Base-by-base conservation (phyloP, 192 early-diverging fungal species). In the Coemansia sp. region DNA sequence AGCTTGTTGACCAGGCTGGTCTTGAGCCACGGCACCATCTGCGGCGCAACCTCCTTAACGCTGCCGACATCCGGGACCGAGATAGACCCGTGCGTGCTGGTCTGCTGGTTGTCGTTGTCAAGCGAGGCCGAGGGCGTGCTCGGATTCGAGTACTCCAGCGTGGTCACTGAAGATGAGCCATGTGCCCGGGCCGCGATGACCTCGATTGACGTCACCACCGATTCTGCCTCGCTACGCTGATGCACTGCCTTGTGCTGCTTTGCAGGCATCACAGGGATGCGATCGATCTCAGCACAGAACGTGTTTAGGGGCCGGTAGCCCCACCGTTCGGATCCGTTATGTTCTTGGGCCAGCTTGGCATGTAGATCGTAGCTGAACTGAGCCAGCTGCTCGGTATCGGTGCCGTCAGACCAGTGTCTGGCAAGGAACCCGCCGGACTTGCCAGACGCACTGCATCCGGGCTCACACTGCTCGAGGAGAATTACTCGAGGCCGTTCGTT, bases 381-480 rank as follows among this genome's bases (percentile, higher is more conserved):
- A 14, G 68, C 74, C n/a, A 78, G 74, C 64, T 70, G 63, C 60
- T 78, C 68, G 0, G 68, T 78, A 42, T 78, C 74, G 11, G 74
- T 78, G 45, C 74, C 68, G 19, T 78, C 68, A 5, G 74, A 78
- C 74, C 74, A 78, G 26, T 78, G 68, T 19, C 74, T 63, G 21
- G 74, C 74, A n/a, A 78, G 56, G 19, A 78, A 78, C 14, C 74
- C 74, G 39, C 74, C 74, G 0, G 68, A 65, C 50, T 78, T 78
- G 5, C 74, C 74, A 16, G 73, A 77, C 26, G 73, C 73, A 38
- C 68, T 70, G 60, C 73, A 70, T 12, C 59, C 73, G 15, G 68
- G 63, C 64, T 77, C 68, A 56, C 67, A 66, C 48, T 70, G 74
- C 56, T 77, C 74, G 6, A 77, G 20, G 12, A 77, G 68, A 1